Base-by-base conservation (phyloP, 805 yeast genomes). In the Candida awuae region DNA sequence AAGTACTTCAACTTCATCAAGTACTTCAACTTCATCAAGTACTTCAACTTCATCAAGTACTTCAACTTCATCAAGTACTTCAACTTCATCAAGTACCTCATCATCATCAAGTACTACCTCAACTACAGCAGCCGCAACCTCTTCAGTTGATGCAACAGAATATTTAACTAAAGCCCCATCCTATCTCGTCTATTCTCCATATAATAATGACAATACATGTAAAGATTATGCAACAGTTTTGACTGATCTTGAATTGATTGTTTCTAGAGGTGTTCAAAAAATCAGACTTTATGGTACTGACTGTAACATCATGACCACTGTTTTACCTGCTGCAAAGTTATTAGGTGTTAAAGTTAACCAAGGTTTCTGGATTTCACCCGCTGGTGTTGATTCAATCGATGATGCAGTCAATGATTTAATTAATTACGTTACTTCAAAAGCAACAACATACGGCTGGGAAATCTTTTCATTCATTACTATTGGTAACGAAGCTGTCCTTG, bases 211-310 rank as follows among this genome's bases (percentile, higher is more conserved):
- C 53, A 73, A 80, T 25, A 46, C 73, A 3, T 87, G 97, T 65
- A 87, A 84, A 56, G 66, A 64, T 43, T 61, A 68, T 32, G 63
- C 54, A 39, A 55, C 71, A 12, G 83, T 88, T 32, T 43, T 58
- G 34, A 45, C 63, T 17, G 96, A 88, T 59, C 66, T 88, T 43
- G 48, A 64, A 22, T 52, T 63, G 43, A 83, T 88, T 51, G 54
- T 61, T 19, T 56, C 71, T 41, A 77, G 75, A 53, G 84, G 86
- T 39, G 78, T 87, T 51, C 55, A 62, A 29, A 71, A 71, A 37
- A 63, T 88, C 38, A 77, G 97, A 66, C 58, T 85, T 38, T 88
- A 88, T 56, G 94, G 95, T 50, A 81, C 84, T 42, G 97, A 88
- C 60, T 88, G 97, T 66, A 68, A 73, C 56, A 73, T 82, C 19